phyloP scores from a whole-genome alignment of 1,284 basidiomycete species.

The Ustilago esculenta region DNA sequence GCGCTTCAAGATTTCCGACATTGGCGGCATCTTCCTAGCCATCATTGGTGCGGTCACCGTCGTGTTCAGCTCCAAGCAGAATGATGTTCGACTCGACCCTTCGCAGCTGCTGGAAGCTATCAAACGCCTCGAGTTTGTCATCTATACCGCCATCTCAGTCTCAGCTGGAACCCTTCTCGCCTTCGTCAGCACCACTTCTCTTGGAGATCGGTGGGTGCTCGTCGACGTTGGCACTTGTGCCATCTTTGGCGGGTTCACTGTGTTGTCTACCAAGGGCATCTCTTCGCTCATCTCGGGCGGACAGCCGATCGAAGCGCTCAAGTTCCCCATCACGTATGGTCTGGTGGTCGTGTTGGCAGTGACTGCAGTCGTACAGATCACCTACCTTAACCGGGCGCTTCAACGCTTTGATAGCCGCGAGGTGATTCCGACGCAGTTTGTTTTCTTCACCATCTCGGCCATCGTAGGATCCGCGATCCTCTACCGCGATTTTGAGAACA shows the following conservation, averaged over 20 bases:
- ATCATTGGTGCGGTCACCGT: conserved; percentile 71
- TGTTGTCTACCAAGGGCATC: conserved; percentile 90
- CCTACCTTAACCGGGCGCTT: conserved; percentile 79
- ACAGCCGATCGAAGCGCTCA: conserved; percentile 43
- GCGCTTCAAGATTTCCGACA: conserved; percentile 73
- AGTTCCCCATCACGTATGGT: conserved; percentile 59
- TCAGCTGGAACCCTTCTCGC: conserved; percentile 35
- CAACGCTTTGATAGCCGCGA: conserved; percentile 61
- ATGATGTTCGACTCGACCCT: conserved; percentile 51
- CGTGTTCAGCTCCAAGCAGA: conserved; percentile 78
- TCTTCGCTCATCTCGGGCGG: conserved; percentile 74
- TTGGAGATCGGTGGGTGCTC: conserved; percentile 78
- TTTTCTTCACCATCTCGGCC: conserved; percentile 78
- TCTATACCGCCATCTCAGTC: conserved; percentile 49
- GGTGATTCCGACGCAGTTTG: conserved; percentile 83
- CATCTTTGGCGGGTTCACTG: conserved; percentile 82
- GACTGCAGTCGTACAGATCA: conserved; percentile 89
- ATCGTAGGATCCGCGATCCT: conserved; percentile 92
- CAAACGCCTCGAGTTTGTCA: conserved; percentile 53
- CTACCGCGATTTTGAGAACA: conserved; percentile 84
- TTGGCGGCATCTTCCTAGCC: conserved; percentile 74
- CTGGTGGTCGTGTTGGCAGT: conserved; percentile 74
- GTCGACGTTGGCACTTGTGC: conserved; percentile 90
- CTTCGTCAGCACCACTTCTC: conserved; percentile 70
- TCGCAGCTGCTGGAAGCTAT: conserved; percentile 53